Evolutionary conservation across 139 green algal genomes (phyloP).

Genomic region (Chlamydomonas asymmetrica): DNA sequence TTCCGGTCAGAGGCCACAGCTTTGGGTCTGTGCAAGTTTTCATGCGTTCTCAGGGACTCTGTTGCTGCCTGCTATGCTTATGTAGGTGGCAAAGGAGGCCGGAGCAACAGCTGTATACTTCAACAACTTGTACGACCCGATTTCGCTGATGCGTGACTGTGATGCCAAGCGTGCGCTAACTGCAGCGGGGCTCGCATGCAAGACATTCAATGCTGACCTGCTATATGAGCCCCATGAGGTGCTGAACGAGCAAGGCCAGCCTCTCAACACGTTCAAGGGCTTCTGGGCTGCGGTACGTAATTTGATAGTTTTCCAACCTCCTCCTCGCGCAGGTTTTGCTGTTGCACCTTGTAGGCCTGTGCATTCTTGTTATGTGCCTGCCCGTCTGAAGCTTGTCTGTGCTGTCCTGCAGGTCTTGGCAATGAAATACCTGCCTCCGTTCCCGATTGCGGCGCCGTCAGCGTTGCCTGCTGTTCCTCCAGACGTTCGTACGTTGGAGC

Average conservation of each 20-base stretch:
- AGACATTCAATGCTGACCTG: slow-evolving; percentile 86
- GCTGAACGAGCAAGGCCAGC: slow-evolving; percentile 61
- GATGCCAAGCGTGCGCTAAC: slow-evolving; percentile 75
- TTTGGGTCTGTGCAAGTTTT: too few relatives aligned
- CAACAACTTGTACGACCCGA: slow-evolving; percentile 95
- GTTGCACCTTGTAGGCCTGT: too few relatives aligned
- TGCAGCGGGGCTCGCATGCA: slow-evolving; percentile 44
- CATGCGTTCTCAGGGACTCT: too few relatives aligned
- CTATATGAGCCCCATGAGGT: slow-evolving; percentile 93
- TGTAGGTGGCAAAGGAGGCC: slow-evolving; percentile 53
- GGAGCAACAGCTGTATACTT: slow-evolving; percentile 78
- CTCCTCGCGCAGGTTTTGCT: too few relatives aligned
- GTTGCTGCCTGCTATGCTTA: too few relatives aligned
- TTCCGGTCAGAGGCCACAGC: too few relatives aligned
- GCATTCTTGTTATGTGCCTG: too few relatives aligned
- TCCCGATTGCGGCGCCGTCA: slow-evolving; percentile 51
- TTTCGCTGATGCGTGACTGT: slow-evolving; percentile 88
- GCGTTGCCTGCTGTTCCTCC: slow-evolving; percentile 46
- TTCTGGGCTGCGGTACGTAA: slow-evolving; percentile 64
- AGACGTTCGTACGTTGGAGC: slow-evolving; percentile 10
- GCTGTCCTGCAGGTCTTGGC: slow-evolving; percentile 17
- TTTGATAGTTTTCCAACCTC: background rate
- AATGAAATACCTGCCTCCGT: slow-evolving; percentile 55
- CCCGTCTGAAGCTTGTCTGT: too few relatives aligned
- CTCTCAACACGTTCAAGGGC: slow-evolving; percentile 76